These are phyloP conservation scores for Wickerhamomyces tratensis DNA, from an alignment of 805 yeast species.

Conservation along the genomic window DNA sequence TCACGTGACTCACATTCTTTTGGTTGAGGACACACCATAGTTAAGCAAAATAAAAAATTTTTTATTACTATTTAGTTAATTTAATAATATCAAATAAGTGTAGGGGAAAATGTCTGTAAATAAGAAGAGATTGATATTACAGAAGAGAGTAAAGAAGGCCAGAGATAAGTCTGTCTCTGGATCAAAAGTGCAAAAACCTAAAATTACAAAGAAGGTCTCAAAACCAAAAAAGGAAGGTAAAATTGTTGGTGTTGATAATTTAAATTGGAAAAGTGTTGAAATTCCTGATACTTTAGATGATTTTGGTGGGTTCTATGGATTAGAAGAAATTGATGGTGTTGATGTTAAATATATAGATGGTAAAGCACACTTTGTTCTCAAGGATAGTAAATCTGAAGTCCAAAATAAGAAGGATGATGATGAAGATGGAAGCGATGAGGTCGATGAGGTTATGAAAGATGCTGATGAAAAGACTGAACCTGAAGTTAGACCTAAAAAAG, in stretches of 20 bases:
- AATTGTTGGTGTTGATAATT: conserved; percentile 37
- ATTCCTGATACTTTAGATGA: conserved; percentile 80
- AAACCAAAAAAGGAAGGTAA: conserved; percentile 14
- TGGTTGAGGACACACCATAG: too few species aligned
- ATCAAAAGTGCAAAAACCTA: neutral
- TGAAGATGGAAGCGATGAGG: conserved; percentile 15
- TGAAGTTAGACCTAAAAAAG: neutral
- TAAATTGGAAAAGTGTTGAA: conserved; percentile 75
- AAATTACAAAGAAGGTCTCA: conserved; percentile 2
- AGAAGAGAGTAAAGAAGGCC: conserved; percentile 1
- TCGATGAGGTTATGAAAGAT: conserved; percentile 11
- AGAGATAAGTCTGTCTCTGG: neutral
- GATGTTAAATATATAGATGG: conserved; percentile 71
- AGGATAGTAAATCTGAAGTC: conserved; percentile 9
- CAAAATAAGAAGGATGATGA: conserved; percentile 11
- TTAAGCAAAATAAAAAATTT: neutral
- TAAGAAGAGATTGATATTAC: neutral
- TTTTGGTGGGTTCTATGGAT: conserved; percentile 83
- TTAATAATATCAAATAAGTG: too few species aligned
- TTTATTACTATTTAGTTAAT: too few species aligned
- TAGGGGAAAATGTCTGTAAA: neutral
- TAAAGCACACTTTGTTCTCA: conserved; percentile 37
- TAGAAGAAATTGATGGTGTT: conserved; percentile 93
- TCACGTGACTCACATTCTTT: too few species aligned
- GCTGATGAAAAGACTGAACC: conserved; percentile 13